These are phyloP conservation scores for Debaryomyces hansenii DNA, from an alignment of 805 yeast species.

Conservation along the genomic window DNA sequence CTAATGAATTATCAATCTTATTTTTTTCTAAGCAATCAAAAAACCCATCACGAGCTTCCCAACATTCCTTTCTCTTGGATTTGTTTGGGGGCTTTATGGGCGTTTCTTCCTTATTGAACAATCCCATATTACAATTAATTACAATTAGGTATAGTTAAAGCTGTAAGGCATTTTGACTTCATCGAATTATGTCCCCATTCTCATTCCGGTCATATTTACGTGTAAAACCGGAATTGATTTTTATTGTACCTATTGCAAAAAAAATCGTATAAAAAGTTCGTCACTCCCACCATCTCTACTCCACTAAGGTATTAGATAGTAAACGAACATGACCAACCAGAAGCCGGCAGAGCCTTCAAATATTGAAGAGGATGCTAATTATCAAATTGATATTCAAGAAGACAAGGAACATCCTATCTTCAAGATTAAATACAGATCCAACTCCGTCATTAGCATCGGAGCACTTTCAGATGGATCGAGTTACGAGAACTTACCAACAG, in stretches of 20 bases:
- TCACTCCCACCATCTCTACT: too few species aligned
- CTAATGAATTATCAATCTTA: slow-evolving; percentile 68
- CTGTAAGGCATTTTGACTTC: not conserved
- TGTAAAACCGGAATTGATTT: not conserved
- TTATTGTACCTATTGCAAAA: too few species aligned
- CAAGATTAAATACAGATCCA: slow-evolving; percentile 35
- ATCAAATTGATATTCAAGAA: slow-evolving; percentile 17
- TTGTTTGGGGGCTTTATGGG: slow-evolving; percentile 56
- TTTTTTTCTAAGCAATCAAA: slow-evolving; percentile 73
- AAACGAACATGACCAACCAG: too few species aligned
- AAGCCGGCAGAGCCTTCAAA: too few species aligned
- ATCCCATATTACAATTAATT: slow-evolving; percentile 42
- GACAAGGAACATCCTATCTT: slow-evolving; percentile 33
- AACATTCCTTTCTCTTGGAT: slow-evolving; percentile 71
- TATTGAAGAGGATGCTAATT: slow-evolving; percentile 4
- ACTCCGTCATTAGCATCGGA: slow-evolving; percentile 22
- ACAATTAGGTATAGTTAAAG: not conserved
- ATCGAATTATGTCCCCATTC: too few species aligned
- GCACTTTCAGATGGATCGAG: slow-evolving; percentile 12
- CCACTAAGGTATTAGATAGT: too few species aligned
- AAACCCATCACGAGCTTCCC: slow-evolving; percentile 84
- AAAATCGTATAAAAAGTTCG: too few species aligned
- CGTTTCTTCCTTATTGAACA: slow-evolving; percentile 41
- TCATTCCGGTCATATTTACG: not conserved
- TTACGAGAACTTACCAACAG: slow-evolving; percentile 26